A percentile compares a stretch with the other conserved stretches of the same genome.
phyloP scores from a whole-genome alignment of 2,329 filamentous ascomycete species.

The Trichophyton benhamiae region DNA sequence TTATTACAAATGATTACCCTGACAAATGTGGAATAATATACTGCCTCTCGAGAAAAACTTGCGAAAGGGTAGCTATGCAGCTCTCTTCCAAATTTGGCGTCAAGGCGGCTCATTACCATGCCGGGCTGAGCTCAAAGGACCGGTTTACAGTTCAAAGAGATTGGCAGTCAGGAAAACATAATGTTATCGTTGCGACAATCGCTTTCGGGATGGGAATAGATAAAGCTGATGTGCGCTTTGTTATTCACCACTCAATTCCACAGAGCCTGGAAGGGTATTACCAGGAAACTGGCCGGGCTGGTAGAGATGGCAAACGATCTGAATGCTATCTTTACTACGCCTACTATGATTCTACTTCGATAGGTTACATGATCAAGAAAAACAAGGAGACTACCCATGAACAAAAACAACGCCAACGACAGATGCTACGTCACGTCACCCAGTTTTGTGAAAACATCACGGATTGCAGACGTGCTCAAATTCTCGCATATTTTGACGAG shows the following conservation, averaged over 20 bases:
- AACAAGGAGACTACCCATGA: conserved; percentile 56
- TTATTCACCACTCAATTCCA: conserved; percentile 83
- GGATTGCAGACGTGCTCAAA: conserved; percentile 76
- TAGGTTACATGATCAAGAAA: conserved; percentile 73
- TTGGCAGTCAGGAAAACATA: conserved; percentile 69
- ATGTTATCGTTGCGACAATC: conserved; percentile 94
- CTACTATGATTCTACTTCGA: conserved; percentile 59
- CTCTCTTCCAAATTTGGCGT: conserved; percentile 53
- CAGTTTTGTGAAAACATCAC: conserved; percentile 80
- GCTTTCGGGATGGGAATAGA: conserved; percentile 99
- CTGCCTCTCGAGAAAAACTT: conserved; percentile 71
- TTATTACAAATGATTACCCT: conserved; percentile 57
- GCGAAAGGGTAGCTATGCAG: conserved; percentile 64
- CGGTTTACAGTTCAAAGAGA: conserved; percentile 60
- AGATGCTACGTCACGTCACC: conserved; percentile 75
- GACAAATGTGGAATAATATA: conserved; percentile 83
- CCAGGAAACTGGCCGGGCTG: conserved; percentile 91
- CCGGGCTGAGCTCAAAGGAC: conserved; percentile 54
- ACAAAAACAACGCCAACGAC: conserved; percentile 70
- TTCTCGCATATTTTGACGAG: conserved; percentile 91
- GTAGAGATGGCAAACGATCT: conserved; percentile 75
- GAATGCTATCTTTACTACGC: conserved; percentile 84
- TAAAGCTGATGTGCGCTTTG: conserved; percentile 90
- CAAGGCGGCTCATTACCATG: conserved; percentile 74
- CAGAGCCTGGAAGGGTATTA: conserved; percentile 98